phyloP scores from a whole-genome alignment of 192 early-diverging fungal genomes.

The Coemansia nantahalensis region DNA sequence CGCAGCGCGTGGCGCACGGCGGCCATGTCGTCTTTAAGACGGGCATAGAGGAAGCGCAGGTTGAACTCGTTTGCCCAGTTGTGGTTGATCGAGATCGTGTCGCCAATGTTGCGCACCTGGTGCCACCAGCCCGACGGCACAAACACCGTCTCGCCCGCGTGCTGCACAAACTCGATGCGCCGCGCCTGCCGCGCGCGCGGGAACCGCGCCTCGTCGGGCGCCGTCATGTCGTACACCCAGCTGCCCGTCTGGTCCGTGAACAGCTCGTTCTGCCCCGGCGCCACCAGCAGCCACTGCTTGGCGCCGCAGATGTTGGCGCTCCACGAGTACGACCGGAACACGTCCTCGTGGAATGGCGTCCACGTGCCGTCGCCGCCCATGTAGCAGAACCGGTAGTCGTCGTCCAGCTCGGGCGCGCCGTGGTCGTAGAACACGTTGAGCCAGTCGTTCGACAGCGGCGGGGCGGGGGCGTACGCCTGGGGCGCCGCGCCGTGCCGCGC shows the following conservation, averaged over 20 bases:
- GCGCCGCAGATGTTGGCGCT: constrained; percentile 70
- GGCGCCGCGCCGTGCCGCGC: constrained; percentile 2
- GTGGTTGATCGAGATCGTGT: constrained; percentile 75
- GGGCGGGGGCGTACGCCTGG: constrained; percentile 9
- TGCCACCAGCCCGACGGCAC: constrained; percentile 76
- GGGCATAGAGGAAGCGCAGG: constrained; percentile 45
- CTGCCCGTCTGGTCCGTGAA: constrained; percentile 58
- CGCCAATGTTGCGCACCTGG: constrained; percentile 67
- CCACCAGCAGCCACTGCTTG: constrained; percentile 69
- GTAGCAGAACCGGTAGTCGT: constrained; percentile 74
- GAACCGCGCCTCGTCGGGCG: constrained; percentile 51
- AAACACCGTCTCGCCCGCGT: constrained; percentile 66
- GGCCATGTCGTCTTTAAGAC: constrained; percentile 49
- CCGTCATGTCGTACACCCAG: constrained; percentile 58
- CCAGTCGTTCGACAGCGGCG: constrained; percentile 60
- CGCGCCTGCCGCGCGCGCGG: constrained; percentile 53
- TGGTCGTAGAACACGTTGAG: constrained; percentile 62
- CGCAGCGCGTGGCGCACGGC: constrained; percentile 56
- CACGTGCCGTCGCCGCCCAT: constrained; percentile 69
- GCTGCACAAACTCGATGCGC: constrained; percentile 56
- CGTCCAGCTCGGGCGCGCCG: constrained; percentile 24
- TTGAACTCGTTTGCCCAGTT: constrained; percentile 73
- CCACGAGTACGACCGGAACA: constrained; percentile 77
- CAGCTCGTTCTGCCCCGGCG: constrained; percentile 61
- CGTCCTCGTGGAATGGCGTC: constrained; percentile 75